Evolutionary conservation across 1,284 basidiomycete genomes (phyloP).

Genomic region (Moesziomyces sp.): DNA sequence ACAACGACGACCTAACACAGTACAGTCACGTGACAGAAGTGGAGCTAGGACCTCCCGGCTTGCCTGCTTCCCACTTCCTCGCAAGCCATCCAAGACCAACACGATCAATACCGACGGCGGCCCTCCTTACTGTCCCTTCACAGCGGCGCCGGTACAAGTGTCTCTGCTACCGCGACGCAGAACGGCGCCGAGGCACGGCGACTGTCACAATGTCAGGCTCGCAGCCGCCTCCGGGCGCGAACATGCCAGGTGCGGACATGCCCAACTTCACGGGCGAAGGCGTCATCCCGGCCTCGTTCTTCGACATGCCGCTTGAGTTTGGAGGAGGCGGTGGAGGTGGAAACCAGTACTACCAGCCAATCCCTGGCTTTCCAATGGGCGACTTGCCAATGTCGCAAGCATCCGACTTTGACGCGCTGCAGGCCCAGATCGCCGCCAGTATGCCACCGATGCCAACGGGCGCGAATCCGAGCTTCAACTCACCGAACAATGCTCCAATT

Average conservation of each 20-base stretch:
- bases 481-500: not conserved
- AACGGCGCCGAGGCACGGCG: not conserved
- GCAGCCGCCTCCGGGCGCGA: conserved; percentile 11
- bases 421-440: conserved; percentile 24
- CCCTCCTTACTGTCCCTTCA: not conserved
- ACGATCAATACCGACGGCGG: not conserved
- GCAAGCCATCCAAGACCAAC: not conserved
- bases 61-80: not conserved
- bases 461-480: not conserved
- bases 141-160: too few species aligned
- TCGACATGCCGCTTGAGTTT: conserved; percentile 43
- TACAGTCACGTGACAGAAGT: not conserved
- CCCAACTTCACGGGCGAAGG: conserved; percentile 18
- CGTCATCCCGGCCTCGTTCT: conserved; percentile 39
- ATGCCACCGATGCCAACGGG: conserved; percentile 12
- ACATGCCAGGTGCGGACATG: conserved; percentile 7
- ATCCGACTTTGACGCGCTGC: conserved; percentile 28
- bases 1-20: too few species aligned
- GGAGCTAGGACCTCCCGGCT: not conserved
- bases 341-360: conserved; percentile 21
- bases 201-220: conserved; percentile 16
- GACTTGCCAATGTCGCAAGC: conserved; percentile 13
- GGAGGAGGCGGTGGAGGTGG: conserved; percentile 3
- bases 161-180: not conserved
- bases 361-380: conserved; percentile 14